These are phyloP conservation scores for Juglanconis sp. DNA, from an alignment of 2,329 filamentous ascomycete genomes.

Conservation along the genomic window DNA sequence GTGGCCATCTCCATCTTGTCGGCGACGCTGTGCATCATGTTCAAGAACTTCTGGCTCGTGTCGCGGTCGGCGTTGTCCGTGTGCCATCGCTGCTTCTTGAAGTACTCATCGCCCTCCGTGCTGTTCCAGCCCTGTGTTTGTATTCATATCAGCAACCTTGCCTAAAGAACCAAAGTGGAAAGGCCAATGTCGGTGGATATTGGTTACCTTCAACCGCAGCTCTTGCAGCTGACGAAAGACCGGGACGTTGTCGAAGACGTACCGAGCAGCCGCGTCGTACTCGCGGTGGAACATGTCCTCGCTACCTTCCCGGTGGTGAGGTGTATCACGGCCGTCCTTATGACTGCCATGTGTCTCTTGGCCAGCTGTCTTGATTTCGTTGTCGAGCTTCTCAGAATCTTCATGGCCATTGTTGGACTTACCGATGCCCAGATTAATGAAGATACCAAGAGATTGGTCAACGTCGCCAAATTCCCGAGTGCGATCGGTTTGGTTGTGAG, in stretches of 20 bases:
- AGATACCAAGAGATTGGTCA: neutral
- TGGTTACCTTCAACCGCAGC: neutral
- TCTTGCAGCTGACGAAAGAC: neutral
- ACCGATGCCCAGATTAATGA: neutral
- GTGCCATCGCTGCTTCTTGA: constrained; percentile 34
- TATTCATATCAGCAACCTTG: neutral
- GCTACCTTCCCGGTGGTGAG: neutral
- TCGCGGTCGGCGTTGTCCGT: constrained; percentile 32
- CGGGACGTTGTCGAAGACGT: neutral
- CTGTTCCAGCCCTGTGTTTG: constrained; percentile 41
- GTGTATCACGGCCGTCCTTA: neutral
- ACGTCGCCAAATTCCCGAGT: neutral
- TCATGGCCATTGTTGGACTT: neutral
- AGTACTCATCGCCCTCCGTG: constrained; percentile 38
- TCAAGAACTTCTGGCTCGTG: constrained; percentile 31
- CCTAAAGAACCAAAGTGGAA: neutral
- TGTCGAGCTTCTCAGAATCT: neutral
- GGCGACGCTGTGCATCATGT: constrained; percentile 41
- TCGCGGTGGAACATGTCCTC: neutral
- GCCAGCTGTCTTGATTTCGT: neutral
- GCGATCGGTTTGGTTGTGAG: neutral
- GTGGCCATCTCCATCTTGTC: constrained; percentile 36
- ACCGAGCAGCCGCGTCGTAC: neutral
- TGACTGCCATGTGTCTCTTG: neutral
- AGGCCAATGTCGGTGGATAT: neutral